Percentiles rank a stretch among this genome's conserved stretches.
These are phyloP conservation scores for Colletotrichum spaethianum DNA, from an alignment of 2,329 filamentous ascomycete genomes.

Conservation along the genomic window DNA sequence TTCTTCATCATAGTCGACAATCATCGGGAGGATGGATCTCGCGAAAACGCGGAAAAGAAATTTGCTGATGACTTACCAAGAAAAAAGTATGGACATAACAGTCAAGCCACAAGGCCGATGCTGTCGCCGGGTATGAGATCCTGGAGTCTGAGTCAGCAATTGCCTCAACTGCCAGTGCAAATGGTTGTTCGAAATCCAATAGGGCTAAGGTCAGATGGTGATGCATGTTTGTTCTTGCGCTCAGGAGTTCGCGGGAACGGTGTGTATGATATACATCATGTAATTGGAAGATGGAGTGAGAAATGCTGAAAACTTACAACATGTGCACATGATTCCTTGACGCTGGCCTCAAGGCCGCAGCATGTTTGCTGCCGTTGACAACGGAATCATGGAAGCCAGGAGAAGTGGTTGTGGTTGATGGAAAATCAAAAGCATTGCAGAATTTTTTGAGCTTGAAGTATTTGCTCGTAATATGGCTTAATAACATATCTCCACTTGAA, in stretches of 20 bases:
- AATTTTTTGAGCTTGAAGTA: constrained; percentile 43
- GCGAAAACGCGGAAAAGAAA: background rate
- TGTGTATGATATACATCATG: constrained; percentile 70
- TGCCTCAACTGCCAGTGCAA: background rate
- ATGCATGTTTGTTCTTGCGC: constrained; percentile 79
- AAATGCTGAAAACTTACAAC: constrained; percentile 44
- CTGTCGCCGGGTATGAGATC: background rate
- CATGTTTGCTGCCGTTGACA: background rate
- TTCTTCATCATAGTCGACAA: constrained; percentile 75
- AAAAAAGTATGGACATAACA: background rate
- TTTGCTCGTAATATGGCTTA: constrained; percentile 21
- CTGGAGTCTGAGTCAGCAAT: constrained; percentile 4
- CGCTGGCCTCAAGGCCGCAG: background rate
- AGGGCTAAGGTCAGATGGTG: constrained; percentile 76
- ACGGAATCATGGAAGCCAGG: background rate
- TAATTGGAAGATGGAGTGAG: constrained; percentile 29
- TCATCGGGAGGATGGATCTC: background rate
- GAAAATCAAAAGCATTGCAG: background rate
- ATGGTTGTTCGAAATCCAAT: background rate
- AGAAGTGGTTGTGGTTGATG: constrained; percentile 4
- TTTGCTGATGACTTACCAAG: background rate
- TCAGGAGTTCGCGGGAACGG: constrained; percentile 73
- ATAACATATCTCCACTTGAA: constrained; percentile 8
- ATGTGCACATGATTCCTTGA: background rate
- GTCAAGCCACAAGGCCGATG: background rate